A percentile compares a stretch with the other conserved stretches of the same genome.
Conservation (phyloP, 202 grass and related monocot species). For the Saccharum hybrid region DNA sequence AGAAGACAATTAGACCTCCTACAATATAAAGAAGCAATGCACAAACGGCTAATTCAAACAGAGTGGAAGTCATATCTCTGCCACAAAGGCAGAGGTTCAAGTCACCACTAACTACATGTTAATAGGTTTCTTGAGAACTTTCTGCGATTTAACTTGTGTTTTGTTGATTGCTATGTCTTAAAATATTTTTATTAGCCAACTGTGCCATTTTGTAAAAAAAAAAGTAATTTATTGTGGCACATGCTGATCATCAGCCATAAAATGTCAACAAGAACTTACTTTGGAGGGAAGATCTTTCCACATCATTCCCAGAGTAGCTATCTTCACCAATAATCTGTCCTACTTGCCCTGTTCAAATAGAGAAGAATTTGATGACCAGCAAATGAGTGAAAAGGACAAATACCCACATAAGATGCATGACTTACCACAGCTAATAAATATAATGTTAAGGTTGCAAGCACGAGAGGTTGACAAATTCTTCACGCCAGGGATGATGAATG, state of each 20-base stretch:
- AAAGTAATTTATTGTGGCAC: slow-evolving; percentile 3
- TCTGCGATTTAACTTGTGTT: too few species aligned
- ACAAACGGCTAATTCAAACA: too few species aligned
- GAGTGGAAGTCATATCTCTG: too few species aligned
- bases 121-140: too few species aligned
- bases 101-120: too few species aligned
- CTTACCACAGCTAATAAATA: slow-evolving; percentile 80
- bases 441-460: slow-evolving; percentile 73
- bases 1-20: too few species aligned
- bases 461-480: slow-evolving; percentile 68
- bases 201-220: neutral
- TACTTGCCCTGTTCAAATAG: slow-evolving; percentile 51
- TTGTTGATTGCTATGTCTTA: neutral
- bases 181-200: neutral
- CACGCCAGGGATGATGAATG: slow-evolving; percentile 79
- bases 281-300: slow-evolving; percentile 58
- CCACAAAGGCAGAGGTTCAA: too few species aligned
- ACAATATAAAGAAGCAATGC: too few species aligned
- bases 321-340: slow-evolving; percentile 54
- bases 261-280: slow-evolving; percentile 63
- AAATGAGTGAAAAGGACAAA: slow-evolving; percentile 39
- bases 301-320: slow-evolving; percentile 46
- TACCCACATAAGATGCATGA: slow-evolving; percentile 22
- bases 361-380: slow-evolving; percentile 23
- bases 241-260: neutral